These are phyloP conservation scores for Neoboletus magnificus DNA, from an alignment of 768 basidiomycete genomes.

Conservation along the genomic window DNA sequence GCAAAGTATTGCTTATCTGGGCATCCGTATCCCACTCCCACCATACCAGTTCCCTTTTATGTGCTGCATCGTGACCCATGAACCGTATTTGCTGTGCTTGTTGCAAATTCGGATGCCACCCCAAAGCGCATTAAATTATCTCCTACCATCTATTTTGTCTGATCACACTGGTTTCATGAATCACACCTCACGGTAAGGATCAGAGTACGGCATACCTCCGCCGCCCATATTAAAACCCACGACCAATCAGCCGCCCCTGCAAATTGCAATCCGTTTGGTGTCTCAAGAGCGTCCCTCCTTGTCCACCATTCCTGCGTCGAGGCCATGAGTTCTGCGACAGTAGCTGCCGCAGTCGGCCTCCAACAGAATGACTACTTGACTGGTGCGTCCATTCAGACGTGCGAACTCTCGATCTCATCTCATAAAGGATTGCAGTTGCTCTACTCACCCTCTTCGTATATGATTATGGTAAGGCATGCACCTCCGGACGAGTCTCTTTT, in stretches of 20 bases:
- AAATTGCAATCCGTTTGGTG: not conserved
- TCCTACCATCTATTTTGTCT: not conserved
- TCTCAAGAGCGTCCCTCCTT: not conserved
- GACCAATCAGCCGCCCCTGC: not conserved
- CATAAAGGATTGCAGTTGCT: not conserved
- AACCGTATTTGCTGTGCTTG: not conserved
- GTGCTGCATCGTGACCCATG: not conserved
- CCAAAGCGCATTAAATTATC: not conserved
- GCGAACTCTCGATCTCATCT: not conserved
- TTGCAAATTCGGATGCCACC: not conserved
- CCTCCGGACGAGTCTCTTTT: not conserved
- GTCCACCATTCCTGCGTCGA: not conserved
- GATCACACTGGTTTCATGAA: not conserved
- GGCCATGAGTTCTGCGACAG: not conserved
- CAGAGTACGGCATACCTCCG: not conserved
- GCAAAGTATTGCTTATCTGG: not conserved
- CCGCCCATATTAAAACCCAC: not conserved
- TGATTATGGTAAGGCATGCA: conserved; percentile 6
- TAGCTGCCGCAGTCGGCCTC: not conserved
- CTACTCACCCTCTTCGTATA: conserved; percentile 7
- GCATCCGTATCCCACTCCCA: not conserved
- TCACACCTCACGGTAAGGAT: not conserved
- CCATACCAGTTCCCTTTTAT: not conserved
- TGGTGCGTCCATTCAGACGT: not conserved
- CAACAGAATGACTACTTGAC: conserved; percentile 3